A percentile compares a stretch with the other conserved stretches of the same genome.
Conservation (phyloP, 2,329 filamentous ascomycete genomes). For the Fusarium sp. region DNA sequence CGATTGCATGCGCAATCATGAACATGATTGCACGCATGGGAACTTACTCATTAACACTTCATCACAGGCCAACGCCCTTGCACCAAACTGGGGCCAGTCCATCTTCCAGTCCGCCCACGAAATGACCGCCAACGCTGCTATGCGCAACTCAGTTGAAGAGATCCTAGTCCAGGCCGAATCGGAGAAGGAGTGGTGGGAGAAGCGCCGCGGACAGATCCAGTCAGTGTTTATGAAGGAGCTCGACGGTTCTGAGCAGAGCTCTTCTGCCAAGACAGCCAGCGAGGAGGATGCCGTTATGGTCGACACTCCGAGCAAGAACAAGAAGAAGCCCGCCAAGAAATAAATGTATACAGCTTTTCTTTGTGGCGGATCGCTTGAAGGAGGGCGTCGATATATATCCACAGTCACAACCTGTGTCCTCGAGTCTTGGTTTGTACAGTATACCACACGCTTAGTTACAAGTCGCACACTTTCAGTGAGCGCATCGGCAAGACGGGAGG, state of each 20-base stretch:
- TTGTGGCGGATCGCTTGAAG: not conserved
- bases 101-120: conserved; percentile 99
- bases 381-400: conserved; percentile 6
- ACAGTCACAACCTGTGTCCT: conserved; percentile 6
- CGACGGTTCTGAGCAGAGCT: conserved; percentile 71
- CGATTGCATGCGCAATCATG: not conserved
- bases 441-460: conserved; percentile 17
- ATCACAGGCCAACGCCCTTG: conserved; percentile 87
- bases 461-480: conserved; percentile 10
- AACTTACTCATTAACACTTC: conserved; percentile 14
- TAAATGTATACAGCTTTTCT: conserved; percentile 10
- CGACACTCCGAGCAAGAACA: conserved; percentile 71
- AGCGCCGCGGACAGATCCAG: conserved; percentile 80
- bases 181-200: conserved; percentile 95
- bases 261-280: conserved; percentile 57
- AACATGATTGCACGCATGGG: not conserved
- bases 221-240: conserved; percentile 89
- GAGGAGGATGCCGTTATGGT: conserved; percentile 77
- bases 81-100: conserved; percentile 89
- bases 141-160: conserved; percentile 82
- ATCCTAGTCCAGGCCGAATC: conserved; percentile 78
- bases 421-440: conserved; percentile 26
- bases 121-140: conserved; percentile 86
- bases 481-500: conserved; percentile 5
- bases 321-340: conserved; percentile 72